A percentile compares a stretch with the other conserved stretches of the same genome.
These are phyloP conservation scores for Dinochytrium kinnereticum DNA, from an alignment of 371 early-diverging fungal species.

Conservation along the genomic window DNA sequence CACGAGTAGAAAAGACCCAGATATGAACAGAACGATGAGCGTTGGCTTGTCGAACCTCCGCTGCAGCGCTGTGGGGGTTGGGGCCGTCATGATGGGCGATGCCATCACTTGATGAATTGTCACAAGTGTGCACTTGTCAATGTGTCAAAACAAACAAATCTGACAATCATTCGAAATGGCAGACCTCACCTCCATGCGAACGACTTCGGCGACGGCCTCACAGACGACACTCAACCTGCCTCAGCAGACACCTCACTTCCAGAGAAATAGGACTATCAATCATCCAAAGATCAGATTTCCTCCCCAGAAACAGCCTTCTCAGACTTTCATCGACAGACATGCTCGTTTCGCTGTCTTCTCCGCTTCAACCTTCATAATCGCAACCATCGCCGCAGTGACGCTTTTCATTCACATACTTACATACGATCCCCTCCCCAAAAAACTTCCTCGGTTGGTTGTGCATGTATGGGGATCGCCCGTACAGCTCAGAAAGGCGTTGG, in stretches of 20 bases:
- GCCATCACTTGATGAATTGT: too few relatives aligned
- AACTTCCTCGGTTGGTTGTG: background rate
- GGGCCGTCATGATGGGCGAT: too few relatives aligned
- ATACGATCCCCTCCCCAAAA: background rate
- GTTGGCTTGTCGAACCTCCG: slow-evolving; percentile 7
- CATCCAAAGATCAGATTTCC: slow-evolving; percentile 1
- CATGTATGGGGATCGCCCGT: slow-evolving; percentile 7
- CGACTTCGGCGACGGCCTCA: too few relatives aligned
- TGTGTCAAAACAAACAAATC: too few relatives aligned
- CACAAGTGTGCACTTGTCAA: too few relatives aligned
- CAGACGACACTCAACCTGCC: too few relatives aligned
- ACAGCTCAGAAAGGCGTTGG: background rate
- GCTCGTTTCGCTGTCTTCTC: background rate
- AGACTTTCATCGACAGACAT: background rate
- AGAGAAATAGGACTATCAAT: too few relatives aligned
- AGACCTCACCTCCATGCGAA: too few relatives aligned
- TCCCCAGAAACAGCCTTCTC: background rate
- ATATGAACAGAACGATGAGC: background rate
- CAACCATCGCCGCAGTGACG: background rate
- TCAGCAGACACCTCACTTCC: too few relatives aligned
- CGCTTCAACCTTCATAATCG: slow-evolving; percentile 3
- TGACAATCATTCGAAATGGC: too few relatives aligned
- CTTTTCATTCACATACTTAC: slow-evolving; percentile 2
- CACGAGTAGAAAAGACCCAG: background rate
- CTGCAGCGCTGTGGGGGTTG: too few relatives aligned